phyloP scores from a whole-genome alignment of 805 yeast species.

The Saccharomyces paradoxus region DNA sequence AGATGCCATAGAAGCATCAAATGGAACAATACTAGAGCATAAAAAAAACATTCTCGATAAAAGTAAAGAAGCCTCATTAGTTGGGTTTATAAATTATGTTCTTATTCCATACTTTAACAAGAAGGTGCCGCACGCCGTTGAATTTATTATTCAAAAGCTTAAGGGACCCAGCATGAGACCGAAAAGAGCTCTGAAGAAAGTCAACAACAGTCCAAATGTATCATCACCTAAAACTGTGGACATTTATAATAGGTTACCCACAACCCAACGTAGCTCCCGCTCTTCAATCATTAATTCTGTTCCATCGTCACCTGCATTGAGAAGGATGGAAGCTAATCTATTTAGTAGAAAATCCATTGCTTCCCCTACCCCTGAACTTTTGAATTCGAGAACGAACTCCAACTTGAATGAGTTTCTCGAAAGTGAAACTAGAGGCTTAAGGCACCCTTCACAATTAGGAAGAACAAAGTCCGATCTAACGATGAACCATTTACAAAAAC shows the following conservation, averaged over 20 bases:
- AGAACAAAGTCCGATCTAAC: constrained; percentile 25
- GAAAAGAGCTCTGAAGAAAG: constrained; percentile 6
- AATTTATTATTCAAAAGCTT: constrained; percentile 39
- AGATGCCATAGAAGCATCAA: constrained; percentile 3
- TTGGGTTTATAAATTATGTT: constrained; percentile 44
- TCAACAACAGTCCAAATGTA: neutral
- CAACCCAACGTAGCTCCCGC: neutral
- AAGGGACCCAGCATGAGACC: constrained; percentile 39
- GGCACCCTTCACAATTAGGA: constrained; percentile 14
- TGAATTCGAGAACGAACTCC: constrained; percentile 16
- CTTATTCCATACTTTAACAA: constrained; percentile 46
- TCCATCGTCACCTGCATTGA: constrained; percentile 8
- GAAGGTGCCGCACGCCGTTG: constrained; percentile 40
- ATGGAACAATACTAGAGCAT: constrained; percentile 13
- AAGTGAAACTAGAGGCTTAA: constrained; percentile 9
- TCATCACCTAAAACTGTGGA: neutral
- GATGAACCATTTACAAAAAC: constrained; percentile 23
- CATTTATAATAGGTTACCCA: neutral
- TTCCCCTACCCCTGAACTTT: constrained; percentile 4
- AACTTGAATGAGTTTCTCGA: constrained; percentile 23
- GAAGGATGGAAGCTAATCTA: constrained; percentile 2
- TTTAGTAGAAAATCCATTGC: neutral
- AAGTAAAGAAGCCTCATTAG: constrained; percentile 33
- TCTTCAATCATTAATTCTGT: constrained; percentile 8
- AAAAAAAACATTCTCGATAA: constrained; percentile 20